Conservation (phyloP, 306 rosid genomes). For the Citrullus colocynthis region DNA sequence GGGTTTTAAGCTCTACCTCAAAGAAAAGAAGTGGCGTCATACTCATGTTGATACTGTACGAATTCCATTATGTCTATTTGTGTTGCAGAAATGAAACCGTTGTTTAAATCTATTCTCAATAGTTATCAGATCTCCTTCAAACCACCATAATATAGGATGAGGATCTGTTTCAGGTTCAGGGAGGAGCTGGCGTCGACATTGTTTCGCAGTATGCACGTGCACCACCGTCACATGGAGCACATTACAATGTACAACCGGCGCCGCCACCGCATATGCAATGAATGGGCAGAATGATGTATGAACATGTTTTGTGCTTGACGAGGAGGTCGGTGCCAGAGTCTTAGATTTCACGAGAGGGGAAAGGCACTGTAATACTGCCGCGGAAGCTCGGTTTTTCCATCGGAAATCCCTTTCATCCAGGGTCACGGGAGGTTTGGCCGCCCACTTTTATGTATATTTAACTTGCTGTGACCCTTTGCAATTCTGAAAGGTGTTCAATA, state of each 20-base stretch:
- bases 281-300: neutral
- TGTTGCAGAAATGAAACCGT: neutral
- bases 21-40: neutral
- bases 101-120: neutral
- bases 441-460: neutral
- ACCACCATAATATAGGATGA: neutral
- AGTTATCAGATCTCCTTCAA: neutral
- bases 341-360: neutral
- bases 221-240: constrained; percentile 8
- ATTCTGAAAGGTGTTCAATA: neutral
- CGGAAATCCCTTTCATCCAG: neutral
- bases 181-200: constrained; percentile 22
- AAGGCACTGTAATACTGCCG: neutral
- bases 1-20: neutral
- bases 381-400: neutral
- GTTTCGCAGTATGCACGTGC: constrained; percentile 28
- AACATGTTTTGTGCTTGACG: neutral
- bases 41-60: neutral
- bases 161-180: neutral
- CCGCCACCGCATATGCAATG: constrained; percentile 22
- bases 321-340: neutral
- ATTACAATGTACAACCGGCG: constrained; percentile 25
- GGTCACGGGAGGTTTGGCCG: neutral
- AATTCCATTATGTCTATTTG: neutral
- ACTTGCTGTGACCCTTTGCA: neutral